Conservation (phyloP, 768 basidiomycete species). For the Harrya chromipes region DNA sequence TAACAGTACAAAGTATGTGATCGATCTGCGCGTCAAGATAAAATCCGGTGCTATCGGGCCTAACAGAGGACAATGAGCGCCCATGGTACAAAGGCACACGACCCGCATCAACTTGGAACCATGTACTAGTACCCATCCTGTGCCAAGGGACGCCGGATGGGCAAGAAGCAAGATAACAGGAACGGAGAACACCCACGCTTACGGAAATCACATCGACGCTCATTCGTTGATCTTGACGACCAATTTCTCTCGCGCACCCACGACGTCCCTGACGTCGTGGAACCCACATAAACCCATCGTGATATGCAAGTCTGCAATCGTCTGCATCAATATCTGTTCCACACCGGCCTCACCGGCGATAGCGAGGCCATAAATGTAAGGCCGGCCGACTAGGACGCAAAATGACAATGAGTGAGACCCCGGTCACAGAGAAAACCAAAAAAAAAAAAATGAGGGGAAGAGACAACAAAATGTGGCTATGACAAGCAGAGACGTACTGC, state of each 20-base stretch:
- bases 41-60: neutral
- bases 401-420: neutral
- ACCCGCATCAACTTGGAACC: neutral
- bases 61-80: too few species aligned
- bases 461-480: neutral
- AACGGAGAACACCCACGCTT: neutral
- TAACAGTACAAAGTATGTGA: too few species aligned
- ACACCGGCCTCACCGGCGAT: conserved; percentile 48
- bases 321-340: conserved; percentile 43
- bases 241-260: conserved; percentile 35
- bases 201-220: neutral
- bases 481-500: conserved; percentile 30
- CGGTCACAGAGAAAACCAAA: neutral
- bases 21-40: too few species aligned
- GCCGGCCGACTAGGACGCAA: conserved; percentile 34
- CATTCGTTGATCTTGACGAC: conserved; percentile 25
- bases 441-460: too few species aligned
- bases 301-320: conserved; percentile 42
- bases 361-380: conserved; percentile 47
- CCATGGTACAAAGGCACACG: neutral
- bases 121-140: too few species aligned
- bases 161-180: too few species aligned
- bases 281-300: conserved; percentile 44
- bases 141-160: too few species aligned
- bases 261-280: conserved; percentile 35